phyloP scores from a whole-genome alignment of 2,329 filamentous ascomycete genomes.

The Pestalotiopsis sp. region DNA sequence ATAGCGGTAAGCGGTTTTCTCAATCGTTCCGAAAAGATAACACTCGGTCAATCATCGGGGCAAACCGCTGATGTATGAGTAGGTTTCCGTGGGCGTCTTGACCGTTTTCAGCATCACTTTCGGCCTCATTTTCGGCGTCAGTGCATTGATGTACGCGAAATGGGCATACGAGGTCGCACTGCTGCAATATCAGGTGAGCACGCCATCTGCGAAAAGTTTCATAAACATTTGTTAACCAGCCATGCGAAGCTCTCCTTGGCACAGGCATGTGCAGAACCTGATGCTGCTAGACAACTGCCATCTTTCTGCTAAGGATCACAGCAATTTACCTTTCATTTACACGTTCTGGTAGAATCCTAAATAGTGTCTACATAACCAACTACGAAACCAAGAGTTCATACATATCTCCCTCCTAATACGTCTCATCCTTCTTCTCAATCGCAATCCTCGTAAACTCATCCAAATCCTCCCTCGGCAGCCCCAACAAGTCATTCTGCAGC shows the following conservation, averaged over 20 bases:
- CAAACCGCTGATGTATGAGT: too few species aligned
- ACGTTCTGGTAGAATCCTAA: background rate
- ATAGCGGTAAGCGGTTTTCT: too few species aligned
- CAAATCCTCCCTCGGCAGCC: conserved; percentile 12
- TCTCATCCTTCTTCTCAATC: background rate
- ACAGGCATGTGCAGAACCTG: background rate
- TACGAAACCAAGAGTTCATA: too few species aligned
- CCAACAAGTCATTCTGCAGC: conserved; percentile 9
- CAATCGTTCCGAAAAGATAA: too few species aligned
- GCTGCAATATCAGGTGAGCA: background rate
- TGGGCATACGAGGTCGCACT: background rate
- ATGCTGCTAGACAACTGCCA: background rate
- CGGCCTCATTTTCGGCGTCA: too few species aligned
- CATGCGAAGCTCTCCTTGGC: background rate
- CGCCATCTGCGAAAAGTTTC: background rate
- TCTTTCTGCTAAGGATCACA: background rate
- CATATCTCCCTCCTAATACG: background rate
- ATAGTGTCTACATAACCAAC: background rate
- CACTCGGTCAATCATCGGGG: too few species aligned
- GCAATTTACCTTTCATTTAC: too few species aligned
- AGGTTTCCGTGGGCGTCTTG: background rate
- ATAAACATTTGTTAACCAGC: background rate
- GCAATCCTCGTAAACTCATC: conserved; percentile 12
- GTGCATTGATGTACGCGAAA: background rate
- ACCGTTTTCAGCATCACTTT: background rate